phyloP scores from a whole-genome alignment of 192 early-diverging fungal genomes.

The Allomyces macrogynus region DNA sequence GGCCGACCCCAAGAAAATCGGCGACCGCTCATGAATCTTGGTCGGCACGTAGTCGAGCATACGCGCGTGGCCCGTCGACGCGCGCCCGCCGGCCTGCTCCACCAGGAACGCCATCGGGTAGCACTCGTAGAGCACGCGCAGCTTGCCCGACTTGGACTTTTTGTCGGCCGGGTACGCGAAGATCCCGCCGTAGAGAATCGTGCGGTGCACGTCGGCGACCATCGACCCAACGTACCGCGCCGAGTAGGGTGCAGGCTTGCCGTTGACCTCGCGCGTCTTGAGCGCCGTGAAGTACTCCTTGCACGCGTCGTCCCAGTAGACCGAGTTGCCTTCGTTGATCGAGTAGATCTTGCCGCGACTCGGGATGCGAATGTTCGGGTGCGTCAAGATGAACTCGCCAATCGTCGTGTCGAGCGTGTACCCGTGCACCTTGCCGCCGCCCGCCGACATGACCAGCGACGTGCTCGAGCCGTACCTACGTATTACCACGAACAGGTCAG shows the following conservation, averaged over 20 bases:
- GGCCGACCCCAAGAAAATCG: slow-evolving; percentile 73
- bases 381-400: slow-evolving; percentile 96
- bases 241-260: slow-evolving; percentile 43
- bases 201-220: slow-evolving; percentile 97
- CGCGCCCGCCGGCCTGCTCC: slow-evolving; percentile 90
- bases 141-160: slow-evolving; percentile 66
- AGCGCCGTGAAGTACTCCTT: slow-evolving; percentile 72
- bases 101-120: slow-evolving; percentile 91
- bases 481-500: too few relatives aligned
- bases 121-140: slow-evolving; percentile 91
- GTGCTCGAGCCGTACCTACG: slow-evolving; percentile 3
- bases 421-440: slow-evolving; percentile 62
- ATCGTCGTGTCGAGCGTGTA: slow-evolving; percentile 92
- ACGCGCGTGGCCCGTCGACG: slow-evolving; percentile 57
- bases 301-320: slow-evolving; percentile 71
- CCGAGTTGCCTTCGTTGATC: slow-evolving; percentile 89
- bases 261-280: slow-evolving; percentile 46
- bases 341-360: slow-evolving; percentile 88
- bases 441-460: slow-evolving; percentile 40
- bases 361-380: slow-evolving; percentile 61
- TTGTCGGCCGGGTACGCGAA: slow-evolving; percentile 46
- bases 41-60: slow-evolving; percentile 77
- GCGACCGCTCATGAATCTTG: slow-evolving; percentile 71
- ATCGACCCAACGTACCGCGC: slow-evolving; percentile 95
- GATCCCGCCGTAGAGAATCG: slow-evolving; percentile 65